Evolutionary conservation across 345 rosid species (phyloP), one percentile per base, ranked within the genome.

Genomic region (Cardamine resedifolia): DNA sequence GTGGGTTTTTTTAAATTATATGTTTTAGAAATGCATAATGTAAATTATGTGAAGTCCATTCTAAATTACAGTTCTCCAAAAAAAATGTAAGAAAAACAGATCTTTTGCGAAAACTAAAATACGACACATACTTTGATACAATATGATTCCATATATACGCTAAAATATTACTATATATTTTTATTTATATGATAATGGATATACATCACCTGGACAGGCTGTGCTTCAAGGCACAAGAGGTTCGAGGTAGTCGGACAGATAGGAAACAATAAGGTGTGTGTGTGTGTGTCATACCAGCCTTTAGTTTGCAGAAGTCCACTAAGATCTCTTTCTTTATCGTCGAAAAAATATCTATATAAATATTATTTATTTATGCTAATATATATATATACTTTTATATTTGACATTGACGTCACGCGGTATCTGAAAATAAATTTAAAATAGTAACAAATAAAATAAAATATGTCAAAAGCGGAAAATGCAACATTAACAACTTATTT

Each of bases 201-300:
- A 53, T 47, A 52, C 68, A 50, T 66, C 24, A 74, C 78, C 61
- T 74, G 78, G 68, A 74, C 56, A 66, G 52, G 4, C 61, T 66
- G 72, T 66, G 67, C 12, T n/a, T 19, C 33, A 39, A 74, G 73
- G 78, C 53, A 58, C 78, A 74, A 66, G 16, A 74, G 68, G 61
- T 74, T 74, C 78, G 68, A 74, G 73, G 78, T 58, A 74, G 78
- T 73, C 65, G 65, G 72, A 74, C 66, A 74, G 53, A 74, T 58
- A 67, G 55, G 78, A 59, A 74, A 74, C 68, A 74, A 5, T 49
- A 66, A 45, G 60, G 28, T 18, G 77, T 72, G 77, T 24, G 12
- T 5, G 11, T 34, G 45, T 23, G 21, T 64, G 58, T 44, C 64
- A 16, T 47, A 23, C 41, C 51, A 73, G 58, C 66, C 65, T 73